Percentiles rank a stretch among this genome's conserved stretches.
phyloP scores from a whole-genome alignment of 2,329 filamentous ascomycete species.

The Exophiala spinifera region DNA sequence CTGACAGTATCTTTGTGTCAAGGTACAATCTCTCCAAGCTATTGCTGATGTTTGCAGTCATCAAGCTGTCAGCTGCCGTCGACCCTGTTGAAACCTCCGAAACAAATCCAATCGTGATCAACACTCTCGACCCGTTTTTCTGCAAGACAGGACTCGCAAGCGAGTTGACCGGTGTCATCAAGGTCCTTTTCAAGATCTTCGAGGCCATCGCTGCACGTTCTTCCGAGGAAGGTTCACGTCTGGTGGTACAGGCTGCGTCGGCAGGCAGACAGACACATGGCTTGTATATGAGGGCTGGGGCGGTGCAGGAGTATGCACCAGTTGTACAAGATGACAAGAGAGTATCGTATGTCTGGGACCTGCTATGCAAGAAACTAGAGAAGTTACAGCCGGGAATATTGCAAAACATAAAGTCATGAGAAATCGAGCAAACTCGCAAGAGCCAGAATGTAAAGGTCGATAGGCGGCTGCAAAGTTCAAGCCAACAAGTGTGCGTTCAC shows the following conservation, averaged over 20 bases:
- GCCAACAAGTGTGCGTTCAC: no score
- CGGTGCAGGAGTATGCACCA: no score
- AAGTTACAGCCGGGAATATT: background rate
- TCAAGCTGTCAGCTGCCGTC: background rate
- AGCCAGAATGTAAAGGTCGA: no score
- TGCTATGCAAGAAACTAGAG: background rate
- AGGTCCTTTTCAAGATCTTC: background rate
- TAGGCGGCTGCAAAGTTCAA: no score
- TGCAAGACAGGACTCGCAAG: background rate
- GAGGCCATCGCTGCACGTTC: background rate
- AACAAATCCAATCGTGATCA: conserved; percentile 3
- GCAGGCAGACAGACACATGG: conserved; percentile 2
- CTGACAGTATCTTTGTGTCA: background rate
- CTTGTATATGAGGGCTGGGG: background rate
- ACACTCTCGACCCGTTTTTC: conserved; percentile 3
- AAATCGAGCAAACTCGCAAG: no score
- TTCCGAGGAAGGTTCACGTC: background rate
- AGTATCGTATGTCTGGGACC: background rate
- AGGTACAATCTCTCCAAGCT: conserved; percentile 5
- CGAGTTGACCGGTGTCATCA: background rate
- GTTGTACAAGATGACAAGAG: background rate
- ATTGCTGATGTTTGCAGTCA: background rate
- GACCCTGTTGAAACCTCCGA: background rate
- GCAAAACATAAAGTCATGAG: background rate
- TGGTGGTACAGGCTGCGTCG: conserved; percentile 1